Evolutionary conservation across 345 rosid species (phyloP).

Genomic region (Lepidium africanum): DNA sequence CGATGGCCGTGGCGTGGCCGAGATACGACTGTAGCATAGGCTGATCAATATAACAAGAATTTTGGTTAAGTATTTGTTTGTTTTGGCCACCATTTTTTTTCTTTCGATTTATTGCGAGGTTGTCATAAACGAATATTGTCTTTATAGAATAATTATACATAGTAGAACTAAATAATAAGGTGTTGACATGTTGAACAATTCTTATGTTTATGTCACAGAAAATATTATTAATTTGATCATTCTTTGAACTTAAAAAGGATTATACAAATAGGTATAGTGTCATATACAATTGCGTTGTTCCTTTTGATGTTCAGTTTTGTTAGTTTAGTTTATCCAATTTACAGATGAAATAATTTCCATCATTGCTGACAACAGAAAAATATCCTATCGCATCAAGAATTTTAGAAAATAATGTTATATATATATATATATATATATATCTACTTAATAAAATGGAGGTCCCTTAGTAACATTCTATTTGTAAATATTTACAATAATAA

Average conservation of each 20-base stretch:
- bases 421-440: too few species aligned
- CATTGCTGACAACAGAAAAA: neutral
- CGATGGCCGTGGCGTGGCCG: neutral
- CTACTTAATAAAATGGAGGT: too few species aligned
- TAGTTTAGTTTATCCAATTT: neutral
- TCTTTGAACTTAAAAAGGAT: neutral
- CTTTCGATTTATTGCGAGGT: neutral
- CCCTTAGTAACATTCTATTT: too few species aligned
- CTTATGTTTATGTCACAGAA: conserved; percentile 6
- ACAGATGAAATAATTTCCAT: neutral
- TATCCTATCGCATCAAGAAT: neutral
- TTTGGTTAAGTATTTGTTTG: neutral
- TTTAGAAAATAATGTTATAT: neutral
- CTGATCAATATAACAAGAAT: neutral
- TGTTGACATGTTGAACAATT: conserved; percentile 16
- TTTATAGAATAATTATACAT: neutral
- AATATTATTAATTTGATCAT: neutral
- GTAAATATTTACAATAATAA: too few species aligned
- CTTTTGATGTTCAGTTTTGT: neutral
- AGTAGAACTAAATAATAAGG: neutral
- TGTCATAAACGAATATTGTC: conserved; percentile 4
- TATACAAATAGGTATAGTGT: conserved; percentile 2
- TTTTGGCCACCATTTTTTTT: conserved; percentile 2
- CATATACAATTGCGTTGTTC: neutral
- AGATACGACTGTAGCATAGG: neutral